Base-by-base conservation (phyloP, 768 basidiomycete genomes). In the Favolaschia claudopus region DNA sequence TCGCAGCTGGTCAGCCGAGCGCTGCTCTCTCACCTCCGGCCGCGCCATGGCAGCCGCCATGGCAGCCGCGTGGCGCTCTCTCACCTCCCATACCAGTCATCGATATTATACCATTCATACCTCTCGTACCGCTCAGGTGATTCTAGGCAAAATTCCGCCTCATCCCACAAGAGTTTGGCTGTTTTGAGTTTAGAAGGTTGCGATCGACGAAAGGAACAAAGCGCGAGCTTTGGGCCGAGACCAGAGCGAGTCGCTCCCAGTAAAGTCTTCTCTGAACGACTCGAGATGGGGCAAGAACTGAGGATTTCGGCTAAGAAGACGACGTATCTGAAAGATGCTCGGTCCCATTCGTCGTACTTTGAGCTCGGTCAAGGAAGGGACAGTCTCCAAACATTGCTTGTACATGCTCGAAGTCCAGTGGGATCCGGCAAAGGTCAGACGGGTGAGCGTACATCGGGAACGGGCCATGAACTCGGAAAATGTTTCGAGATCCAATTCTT, bases 381-480 rank as follows among this genome's bases (percentile, higher is more conserved):
- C 17, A 19, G 12, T n/a, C 12, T 40, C 31, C 24, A 56, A 39
- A n/a, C 17, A n/a, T n/a, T 48, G 22, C 19, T 4, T 13, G 17
- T 39, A 56, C 52, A 54, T 54, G 29, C 37, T 31, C 10, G 54
- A 29, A 5, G 55, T 56, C 55, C 55, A 56, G 4, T 15, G 33
- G 4, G 24, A 29, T 14, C 22, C 36, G 2, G 28, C 46, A 32
- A 47, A 19, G 38, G 20, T 40, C 1, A 56, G 45, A 17, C 34
- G 29, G 4, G 47, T 14, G 20, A 56, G 45, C 13, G 46, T 13
- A 19, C 55, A 56, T 7, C 38, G 37, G 17, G 55, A 56, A 32
- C 55, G 39, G 12, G 31, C 24, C 29, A 56, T 14, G 29, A 56
- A 56, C 34, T 37, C 55, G 19, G 15, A 5, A 45, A 45, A 56